Conservation (phyloP, 1,284 basidiomycete species). For the Ceratobasidium sp. region DNA sequence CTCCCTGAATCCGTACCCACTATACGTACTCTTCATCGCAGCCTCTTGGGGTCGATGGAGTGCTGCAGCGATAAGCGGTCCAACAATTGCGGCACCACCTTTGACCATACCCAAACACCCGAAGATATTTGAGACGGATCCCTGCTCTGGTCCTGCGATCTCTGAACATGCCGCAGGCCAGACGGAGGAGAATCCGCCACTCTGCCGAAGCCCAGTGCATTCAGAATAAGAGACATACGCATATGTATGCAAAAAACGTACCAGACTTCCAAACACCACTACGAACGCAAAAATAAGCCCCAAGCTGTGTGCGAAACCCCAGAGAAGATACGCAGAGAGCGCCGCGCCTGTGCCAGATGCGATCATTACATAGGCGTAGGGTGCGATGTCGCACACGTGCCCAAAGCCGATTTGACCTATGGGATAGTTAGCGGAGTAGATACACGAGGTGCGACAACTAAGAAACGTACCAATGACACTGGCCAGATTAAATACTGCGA, state of each 20-base stretch:
- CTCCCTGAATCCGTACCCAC: slow-evolving; percentile 39
- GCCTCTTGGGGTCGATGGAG: slow-evolving; percentile 22
- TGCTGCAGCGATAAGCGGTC: slow-evolving; percentile 21
- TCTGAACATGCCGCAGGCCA: slow-evolving; percentile 33
- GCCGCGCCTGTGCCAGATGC: slow-evolving; percentile 38
- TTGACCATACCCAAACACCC: slow-evolving; percentile 34
- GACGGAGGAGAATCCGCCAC: slow-evolving; percentile 41
- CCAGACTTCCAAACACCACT: slow-evolving; percentile 40
- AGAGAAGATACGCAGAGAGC: slow-evolving; percentile 40
- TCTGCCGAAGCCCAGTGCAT: background rate
- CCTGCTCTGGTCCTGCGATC: slow-evolving; percentile 38
- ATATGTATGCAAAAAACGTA: background rate
- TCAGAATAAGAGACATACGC: background rate
- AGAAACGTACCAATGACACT: slow-evolving; percentile 36
- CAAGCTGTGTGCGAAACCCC: slow-evolving; percentile 42
- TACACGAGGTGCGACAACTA: background rate
- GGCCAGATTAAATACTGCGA: slow-evolving; percentile 45
- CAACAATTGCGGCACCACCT: slow-evolving; percentile 22
- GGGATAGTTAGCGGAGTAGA: background rate
- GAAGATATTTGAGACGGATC: slow-evolving; percentile 17
- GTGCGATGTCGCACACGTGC: slow-evolving; percentile 41
- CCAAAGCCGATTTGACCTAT: slow-evolving; percentile 45
- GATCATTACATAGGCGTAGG: slow-evolving; percentile 40
- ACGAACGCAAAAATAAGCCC: slow-evolving; percentile 42
- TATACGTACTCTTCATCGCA: slow-evolving; percentile 29